Evolutionary conservation across 2,329 filamentous ascomycete species (phyloP).

Genomic region (Phialophora expanda): DNA sequence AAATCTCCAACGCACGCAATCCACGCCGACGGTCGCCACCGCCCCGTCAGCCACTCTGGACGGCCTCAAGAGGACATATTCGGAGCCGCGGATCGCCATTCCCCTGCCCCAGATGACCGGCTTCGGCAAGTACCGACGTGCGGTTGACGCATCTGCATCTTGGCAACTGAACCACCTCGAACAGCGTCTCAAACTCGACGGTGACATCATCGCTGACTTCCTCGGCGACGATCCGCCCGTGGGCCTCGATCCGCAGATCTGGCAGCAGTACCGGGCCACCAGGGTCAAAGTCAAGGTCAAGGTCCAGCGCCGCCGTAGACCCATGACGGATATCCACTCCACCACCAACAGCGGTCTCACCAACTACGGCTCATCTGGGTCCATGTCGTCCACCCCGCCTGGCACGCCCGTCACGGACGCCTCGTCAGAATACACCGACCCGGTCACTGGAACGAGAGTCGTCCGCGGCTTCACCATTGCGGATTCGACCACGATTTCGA

Average conservation of each 20-base stretch:
- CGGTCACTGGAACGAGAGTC: constrained; percentile 37
- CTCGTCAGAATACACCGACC: constrained; percentile 25
- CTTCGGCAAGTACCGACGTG: constrained; percentile 36
- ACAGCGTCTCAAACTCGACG: constrained; percentile 25
- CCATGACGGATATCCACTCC: background rate
- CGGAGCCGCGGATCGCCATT: constrained; percentile 32
- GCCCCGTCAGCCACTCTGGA: background rate
- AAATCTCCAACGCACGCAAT: constrained; percentile 1
- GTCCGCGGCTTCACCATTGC: constrained; percentile 34
- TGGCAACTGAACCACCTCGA: constrained; percentile 34
- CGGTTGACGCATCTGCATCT: constrained; percentile 33
- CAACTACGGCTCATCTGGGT: background rate
- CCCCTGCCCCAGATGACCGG: constrained; percentile 36
- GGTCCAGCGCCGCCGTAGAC: background rate
- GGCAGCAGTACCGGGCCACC: constrained; percentile 27
- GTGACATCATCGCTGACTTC: constrained; percentile 26
- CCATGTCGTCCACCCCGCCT: background rate
- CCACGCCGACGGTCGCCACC: background rate
- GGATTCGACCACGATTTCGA: constrained; percentile 28
- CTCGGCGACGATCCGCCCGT: constrained; percentile 30
- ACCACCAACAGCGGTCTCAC: background rate
- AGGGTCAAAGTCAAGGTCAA: constrained; percentile 20
- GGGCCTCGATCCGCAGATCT: constrained; percentile 30
- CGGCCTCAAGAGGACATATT: constrained; percentile 21
- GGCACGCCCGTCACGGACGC: background rate